These are phyloP conservation scores for Oxalis stricta DNA, from an alignment of 441 rosid species.

Conservation along the genomic window DNA sequence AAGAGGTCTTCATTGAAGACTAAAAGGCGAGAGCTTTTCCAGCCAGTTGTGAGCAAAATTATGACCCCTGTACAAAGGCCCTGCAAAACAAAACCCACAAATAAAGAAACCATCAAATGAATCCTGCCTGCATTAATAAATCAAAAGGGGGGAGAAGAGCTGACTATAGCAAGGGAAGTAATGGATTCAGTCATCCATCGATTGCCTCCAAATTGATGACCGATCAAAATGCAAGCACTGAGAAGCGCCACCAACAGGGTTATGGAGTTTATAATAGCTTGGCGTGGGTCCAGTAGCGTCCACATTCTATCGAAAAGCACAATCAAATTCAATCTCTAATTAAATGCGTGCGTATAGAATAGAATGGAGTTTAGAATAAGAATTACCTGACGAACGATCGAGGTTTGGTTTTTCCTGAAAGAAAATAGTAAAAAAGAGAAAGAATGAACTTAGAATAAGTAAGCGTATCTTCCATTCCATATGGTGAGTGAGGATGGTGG, in stretches of 20 bases:
- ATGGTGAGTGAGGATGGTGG: too few relatives aligned
- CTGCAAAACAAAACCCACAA: conserved; percentile 11
- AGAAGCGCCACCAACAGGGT: conserved; percentile 28
- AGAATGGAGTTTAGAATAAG: too few relatives aligned
- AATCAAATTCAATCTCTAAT: too few relatives aligned
- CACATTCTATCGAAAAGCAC: too few relatives aligned
- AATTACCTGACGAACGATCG: too few relatives aligned
- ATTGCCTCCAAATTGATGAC: conserved; percentile 26
- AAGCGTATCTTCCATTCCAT: too few relatives aligned
- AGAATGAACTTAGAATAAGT: too few relatives aligned
- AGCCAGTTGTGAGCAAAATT: conserved; percentile 30
- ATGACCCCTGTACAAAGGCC: conserved; percentile 45
- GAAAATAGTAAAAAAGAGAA: too few relatives aligned
- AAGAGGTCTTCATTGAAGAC: conserved; percentile 47
- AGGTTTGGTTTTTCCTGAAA: too few relatives aligned
- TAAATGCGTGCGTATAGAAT: too few relatives aligned
- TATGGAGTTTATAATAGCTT: conserved; percentile 15
- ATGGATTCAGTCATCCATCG: conserved; percentile 27
- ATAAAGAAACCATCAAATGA: not conserved
- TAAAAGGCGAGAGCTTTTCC: conserved; percentile 17
- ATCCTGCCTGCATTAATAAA: too few relatives aligned
- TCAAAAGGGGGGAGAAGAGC: conserved; percentile 8
- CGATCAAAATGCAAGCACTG: conserved; percentile 26
- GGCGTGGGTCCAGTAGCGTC: not conserved
- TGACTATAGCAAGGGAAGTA: conserved; percentile 24